phyloP scores from a whole-genome alignment of 352 stramenopile species.

The Pythium phragmitis region DNA sequence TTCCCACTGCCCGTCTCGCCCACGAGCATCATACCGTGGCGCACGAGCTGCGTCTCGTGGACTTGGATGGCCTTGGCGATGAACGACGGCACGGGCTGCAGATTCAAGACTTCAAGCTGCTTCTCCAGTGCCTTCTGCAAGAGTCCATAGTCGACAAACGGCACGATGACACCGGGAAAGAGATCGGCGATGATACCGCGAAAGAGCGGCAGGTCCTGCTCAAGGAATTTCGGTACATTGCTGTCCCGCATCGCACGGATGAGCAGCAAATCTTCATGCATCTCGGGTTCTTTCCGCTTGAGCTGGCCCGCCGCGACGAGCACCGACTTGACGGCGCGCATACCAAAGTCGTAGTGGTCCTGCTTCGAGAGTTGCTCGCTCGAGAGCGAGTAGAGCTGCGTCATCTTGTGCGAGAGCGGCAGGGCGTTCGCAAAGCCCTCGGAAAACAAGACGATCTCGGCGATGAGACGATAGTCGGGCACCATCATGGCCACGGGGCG shows the following conservation, averaged over 20 bases:
- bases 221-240: slow-evolving; percentile 95
- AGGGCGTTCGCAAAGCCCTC: slow-evolving; percentile 91
- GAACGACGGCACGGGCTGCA: slow-evolving; percentile 86
- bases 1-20: slow-evolving; percentile 91
- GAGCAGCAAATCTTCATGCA: slow-evolving; percentile 92
- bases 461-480: slow-evolving; percentile 89
- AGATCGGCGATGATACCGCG: slow-evolving; percentile 93
- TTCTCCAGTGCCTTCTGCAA: slow-evolving; percentile 89
- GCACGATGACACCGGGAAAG: slow-evolving; percentile 92
- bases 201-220: slow-evolving; percentile 94
- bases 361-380: slow-evolving; percentile 95
- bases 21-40: slow-evolving; percentile 95
- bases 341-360: slow-evolving; percentile 94
- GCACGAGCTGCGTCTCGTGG: slow-evolving; percentile 89
- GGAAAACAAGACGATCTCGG: slow-evolving; percentile 93
- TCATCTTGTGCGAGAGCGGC: slow-evolving; percentile 90
- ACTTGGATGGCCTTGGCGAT: slow-evolving; percentile 89
- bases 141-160: slow-evolving; percentile 93
- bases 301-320: slow-evolving; percentile 93
- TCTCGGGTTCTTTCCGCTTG: slow-evolving; percentile 93
- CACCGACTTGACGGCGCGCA: slow-evolving; percentile 93
- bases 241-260: slow-evolving; percentile 96
- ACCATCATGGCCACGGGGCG: slow-evolving; percentile 93
- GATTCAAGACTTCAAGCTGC: slow-evolving; percentile 64
- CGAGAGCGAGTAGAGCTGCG: slow-evolving; percentile 89